phyloP scores from a whole-genome alignment of 2,329 filamentous ascomycete species.

The Paraphoma chrysanthemicola region DNA sequence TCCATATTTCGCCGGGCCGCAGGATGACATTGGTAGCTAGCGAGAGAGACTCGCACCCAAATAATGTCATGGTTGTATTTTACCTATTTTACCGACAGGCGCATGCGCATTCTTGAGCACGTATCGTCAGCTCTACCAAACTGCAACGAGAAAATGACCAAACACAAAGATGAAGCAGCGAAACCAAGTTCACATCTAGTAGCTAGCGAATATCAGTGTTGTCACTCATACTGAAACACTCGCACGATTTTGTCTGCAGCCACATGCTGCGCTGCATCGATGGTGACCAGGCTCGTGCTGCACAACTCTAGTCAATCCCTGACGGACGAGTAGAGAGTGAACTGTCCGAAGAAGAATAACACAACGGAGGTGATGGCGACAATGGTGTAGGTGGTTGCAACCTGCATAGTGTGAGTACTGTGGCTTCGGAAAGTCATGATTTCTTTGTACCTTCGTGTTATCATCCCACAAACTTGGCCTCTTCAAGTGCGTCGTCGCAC shows the following conservation, averaged over 20 bases:
- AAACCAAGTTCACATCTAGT: too few species aligned
- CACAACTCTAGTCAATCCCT: not conserved
- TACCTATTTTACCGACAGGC: not conserved
- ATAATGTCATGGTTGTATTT: not conserved
- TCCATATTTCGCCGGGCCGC: constrained; percentile 13
- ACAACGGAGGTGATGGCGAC: constrained; percentile 18
- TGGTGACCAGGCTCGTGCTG: too few species aligned
- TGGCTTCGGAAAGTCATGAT: not conserved
- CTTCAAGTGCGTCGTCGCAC: constrained; percentile 32
- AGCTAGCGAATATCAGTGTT: too few species aligned
- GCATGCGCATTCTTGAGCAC: not conserved
- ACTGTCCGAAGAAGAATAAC: constrained; percentile 29
- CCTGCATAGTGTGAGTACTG: constrained; percentile 9
- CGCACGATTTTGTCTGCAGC: not conserved
- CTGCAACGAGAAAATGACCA: too few species aligned
- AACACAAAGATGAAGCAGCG: too few species aligned
- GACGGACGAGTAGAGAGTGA: constrained; percentile 17
- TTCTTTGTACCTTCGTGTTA: constrained; percentile 34
- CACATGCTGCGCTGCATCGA: too few species aligned
- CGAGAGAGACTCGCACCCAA: not conserved
- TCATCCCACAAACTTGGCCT: constrained; percentile 38
- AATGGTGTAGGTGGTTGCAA: constrained; percentile 23
- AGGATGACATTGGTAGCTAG: constrained; percentile 7
- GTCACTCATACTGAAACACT: not conserved
- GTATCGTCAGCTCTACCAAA: not conserved